Base-by-base conservation (phyloP, 2,329 filamentous ascomycete species). In the Colletotrichum gigasporum region DNA sequence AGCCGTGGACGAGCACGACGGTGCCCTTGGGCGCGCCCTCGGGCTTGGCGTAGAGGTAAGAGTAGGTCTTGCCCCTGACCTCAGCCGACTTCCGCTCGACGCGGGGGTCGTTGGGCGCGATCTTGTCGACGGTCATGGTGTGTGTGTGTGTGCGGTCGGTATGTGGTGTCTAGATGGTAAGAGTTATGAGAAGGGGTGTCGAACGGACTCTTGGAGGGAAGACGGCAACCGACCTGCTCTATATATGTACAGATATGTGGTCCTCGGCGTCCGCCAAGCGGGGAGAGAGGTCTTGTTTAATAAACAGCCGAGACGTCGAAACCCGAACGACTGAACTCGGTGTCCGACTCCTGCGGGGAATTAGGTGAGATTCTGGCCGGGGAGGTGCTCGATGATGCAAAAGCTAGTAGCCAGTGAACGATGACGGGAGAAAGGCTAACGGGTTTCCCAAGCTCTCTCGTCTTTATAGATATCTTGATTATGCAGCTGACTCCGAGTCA, bases 31-130 rank as follows among this genome's bases (percentile, higher is more conserved):
- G 79, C 16, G 76, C 73, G 44, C 75, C 73, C 69, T 75, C 68
- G 2, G 87, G 84, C 69, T 85, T 80, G 42, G 82, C 83, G 28
- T 88, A 75, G 62, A 89, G 80, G 74, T 90, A 90, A 71, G 83
- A 87, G 79, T 96, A 97, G 32, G 82, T 92, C 71, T 86, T 85
- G 68, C 90, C 90, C 69, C 91, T 89, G 62, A 94, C 80, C 54
- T 82, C 79, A 41, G 87, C 85, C 58, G 84, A 88, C 71, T 87
- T 84, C 73, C 89, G 85, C 71, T 88, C 80, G 70, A 93, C 84
- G 67, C 92, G 86, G 32, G 87, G 72, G 79, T 95, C 92, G 66
- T 86, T 83, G 39, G 84, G 84, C 18, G 83, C 82, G 67, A 95
- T 85, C 73, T 91, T 91, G 73, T 90, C 86, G 41, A 84, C 75